Conservation (phyloP, 352 stramenopile species). For the Phytophthora kernoviae region DNA sequence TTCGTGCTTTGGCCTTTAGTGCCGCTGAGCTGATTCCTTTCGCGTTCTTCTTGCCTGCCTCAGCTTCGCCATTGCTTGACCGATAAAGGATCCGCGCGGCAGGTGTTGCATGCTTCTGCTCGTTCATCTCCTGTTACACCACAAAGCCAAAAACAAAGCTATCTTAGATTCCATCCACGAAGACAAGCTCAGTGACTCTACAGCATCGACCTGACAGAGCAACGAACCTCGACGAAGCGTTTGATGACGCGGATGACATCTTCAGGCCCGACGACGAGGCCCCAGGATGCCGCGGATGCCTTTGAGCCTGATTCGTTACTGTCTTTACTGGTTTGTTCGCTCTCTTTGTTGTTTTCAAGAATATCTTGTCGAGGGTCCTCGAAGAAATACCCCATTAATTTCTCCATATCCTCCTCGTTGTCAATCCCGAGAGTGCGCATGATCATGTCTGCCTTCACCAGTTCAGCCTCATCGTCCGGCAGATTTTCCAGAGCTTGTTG, state of each 20-base stretch:
- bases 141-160: background rate
- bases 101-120: constrained; percentile 67
- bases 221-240: constrained; percentile 85
- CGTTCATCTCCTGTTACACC: constrained; percentile 56
- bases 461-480: constrained; percentile 74
- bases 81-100: constrained; percentile 53
- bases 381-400: constrained; percentile 81
- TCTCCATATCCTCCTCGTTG: constrained; percentile 87
- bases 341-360: constrained; percentile 27
- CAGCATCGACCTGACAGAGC: background rate
- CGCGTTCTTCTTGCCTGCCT: constrained; percentile 25
- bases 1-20: constrained; percentile 47
- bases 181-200: background rate
- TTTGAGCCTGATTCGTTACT: constrained; percentile 8
- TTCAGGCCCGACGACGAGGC: constrained; percentile 78
- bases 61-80: constrained; percentile 23
- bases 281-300: constrained; percentile 33
- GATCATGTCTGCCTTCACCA: constrained; percentile 90
- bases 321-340: constrained; percentile 9
- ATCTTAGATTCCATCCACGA: too few species aligned
- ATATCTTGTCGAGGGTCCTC: constrained; percentile 68
- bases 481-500: constrained; percentile 79
- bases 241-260: constrained; percentile 89
- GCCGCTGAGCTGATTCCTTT: constrained; percentile 27
- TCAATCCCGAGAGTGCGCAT: constrained; percentile 86